Percentiles rank a stretch among this genome's conserved stretches.
These are phyloP conservation scores for Carex scoparia DNA, from an alignment of 176 grass and related monocot species.

Conservation along the genomic window DNA sequence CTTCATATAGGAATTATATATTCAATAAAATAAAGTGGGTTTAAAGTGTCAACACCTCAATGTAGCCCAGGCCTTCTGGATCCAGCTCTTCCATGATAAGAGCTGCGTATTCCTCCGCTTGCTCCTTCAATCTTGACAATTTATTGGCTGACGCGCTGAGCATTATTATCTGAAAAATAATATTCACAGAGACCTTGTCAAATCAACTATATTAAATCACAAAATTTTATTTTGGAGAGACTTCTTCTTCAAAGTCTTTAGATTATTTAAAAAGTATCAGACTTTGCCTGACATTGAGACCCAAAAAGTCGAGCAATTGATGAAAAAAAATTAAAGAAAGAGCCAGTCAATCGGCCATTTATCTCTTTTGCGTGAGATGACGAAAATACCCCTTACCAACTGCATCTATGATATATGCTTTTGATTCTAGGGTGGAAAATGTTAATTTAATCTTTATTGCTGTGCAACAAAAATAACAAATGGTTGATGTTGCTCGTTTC, in stretches of 20 bases:
- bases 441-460: not conserved
- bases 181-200: constrained; percentile 7
- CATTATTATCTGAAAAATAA: constrained; percentile 72
- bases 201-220: not conserved
- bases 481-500: constrained; percentile 43
- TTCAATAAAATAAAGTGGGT: constrained; percentile 1
- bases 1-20: not conserved
- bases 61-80: constrained; percentile 82
- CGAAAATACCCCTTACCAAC: constrained; percentile 74
- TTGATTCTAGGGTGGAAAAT: not conserved
- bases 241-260: constrained; percentile 17
- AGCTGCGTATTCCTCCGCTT: constrained; percentile 93
- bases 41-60: constrained; percentile 45
- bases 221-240: not conserved
- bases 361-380: not conserved
- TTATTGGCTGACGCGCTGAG: constrained; percentile 94
- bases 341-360: not conserved
- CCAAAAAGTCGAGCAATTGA: not conserved
- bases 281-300: not conserved
- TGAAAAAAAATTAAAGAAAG: not conserved
- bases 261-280: not conserved
- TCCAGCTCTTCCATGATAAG: constrained; percentile 99
- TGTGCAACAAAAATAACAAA: constrained; percentile 10
- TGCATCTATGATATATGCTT: not conserved
- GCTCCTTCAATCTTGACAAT: constrained; percentile 81